Evolutionary conservation across 371 early-diverging fungal species (phyloP), one percentile per base, ranked within the genome.

Genomic region (Gilbertella persicaria): DNA sequence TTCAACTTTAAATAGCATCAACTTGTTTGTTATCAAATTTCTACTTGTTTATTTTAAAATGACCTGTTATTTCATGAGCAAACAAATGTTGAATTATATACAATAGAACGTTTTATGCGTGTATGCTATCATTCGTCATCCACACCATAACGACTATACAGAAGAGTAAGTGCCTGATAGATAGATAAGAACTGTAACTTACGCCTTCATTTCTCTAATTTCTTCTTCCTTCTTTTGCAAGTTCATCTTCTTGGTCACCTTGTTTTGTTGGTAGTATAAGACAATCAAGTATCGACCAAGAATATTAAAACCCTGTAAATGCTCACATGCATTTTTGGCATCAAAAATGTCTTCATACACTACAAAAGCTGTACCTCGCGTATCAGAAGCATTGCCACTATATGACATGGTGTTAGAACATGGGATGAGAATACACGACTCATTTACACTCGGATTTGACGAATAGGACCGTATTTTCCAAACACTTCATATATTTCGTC

Each of bases 301-400:
- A 51, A 98, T 89, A 62, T 97, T 97, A 77, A 95, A 97, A 40
- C 97, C 97, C 46, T 89, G 88, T 28, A 97, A 64, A 60, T 95
- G 96, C 46, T 96, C 96, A 63, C 95, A 95, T 0, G 99, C 99
- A 21, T 90, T 88, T 67, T 96, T 95, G 28, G 98, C 97, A 63
- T 97, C 96, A 60, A 88, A 94, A n/a, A 98, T 95, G 49, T 97
- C 97, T 56, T 97, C 96, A 60, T 96, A 98, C 30, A 95, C 88
- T 17, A 98, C 96, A 74, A 91, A 97, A 17, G 96, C 98, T 16
- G 95, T 95, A 41, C 98, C 98, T 48, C 85, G 76, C 2, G 99
- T 97, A 50, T 94, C 94, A 30, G 76, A 71, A 16, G 87, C 87
- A 50, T 82, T 91, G 9, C 99, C 97, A 52, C 86, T 84, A 49